Percentiles rank a stretch among this genome's conserved stretches.
Conservation (phyloP, 306 rosid species). For the Cicer chorassanicum region DNA sequence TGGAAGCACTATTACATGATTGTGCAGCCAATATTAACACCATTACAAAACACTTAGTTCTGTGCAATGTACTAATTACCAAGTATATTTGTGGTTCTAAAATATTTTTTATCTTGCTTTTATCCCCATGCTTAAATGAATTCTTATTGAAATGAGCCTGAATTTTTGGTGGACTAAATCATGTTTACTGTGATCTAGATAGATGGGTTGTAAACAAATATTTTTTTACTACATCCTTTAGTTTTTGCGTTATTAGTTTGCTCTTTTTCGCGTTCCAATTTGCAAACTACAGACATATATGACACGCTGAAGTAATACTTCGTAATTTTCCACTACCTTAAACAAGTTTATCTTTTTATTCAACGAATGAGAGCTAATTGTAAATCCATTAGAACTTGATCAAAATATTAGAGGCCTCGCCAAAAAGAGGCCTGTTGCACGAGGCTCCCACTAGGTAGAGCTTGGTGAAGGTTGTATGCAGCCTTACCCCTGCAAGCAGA, state of each 20-base stretch:
- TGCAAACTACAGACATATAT: conserved; percentile 30
- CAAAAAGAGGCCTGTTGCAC: background rate
- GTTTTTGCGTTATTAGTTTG: conserved; percentile 29
- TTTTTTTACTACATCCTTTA: conserved; percentile 8
- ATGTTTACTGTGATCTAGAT: conserved; percentile 10
- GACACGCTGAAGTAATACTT: conserved; percentile 23
- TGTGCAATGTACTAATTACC: background rate
- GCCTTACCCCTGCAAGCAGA: background rate
- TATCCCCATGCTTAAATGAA: conserved; percentile 26
- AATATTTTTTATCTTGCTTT: conserved; percentile 14
- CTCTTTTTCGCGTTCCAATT: conserved; percentile 18
- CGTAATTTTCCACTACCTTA: conserved; percentile 22
- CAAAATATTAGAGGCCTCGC: too few species aligned
- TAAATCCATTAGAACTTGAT: conserved; percentile 20
- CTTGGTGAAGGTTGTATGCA: background rate
- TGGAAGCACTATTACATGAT: conserved; percentile 12
- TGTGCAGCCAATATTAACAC: conserved; percentile 8
- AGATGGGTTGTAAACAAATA: conserved; percentile 22
- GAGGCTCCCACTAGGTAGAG: background rate
- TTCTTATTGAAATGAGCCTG: conserved; percentile 20
- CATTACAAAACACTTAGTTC: conserved; percentile 3
- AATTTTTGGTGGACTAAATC: conserved; percentile 14
- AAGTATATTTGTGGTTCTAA: background rate
- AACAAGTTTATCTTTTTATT: conserved; percentile 12
- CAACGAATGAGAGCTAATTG: conserved; percentile 23